Conservation (phyloP, 78 protist species). For the Dictyostelium brefeldianum region DNA sequence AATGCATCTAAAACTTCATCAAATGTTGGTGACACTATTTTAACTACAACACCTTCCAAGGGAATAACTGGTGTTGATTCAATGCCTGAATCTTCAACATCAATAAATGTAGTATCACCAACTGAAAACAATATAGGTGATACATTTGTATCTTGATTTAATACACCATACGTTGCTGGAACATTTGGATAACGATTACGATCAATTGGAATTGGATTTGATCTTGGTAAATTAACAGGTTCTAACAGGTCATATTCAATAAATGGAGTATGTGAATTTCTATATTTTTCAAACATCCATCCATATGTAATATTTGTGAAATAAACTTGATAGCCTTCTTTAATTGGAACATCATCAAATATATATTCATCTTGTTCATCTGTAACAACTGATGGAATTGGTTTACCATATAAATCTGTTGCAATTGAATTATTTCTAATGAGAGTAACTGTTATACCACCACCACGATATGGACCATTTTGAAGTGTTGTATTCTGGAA, state of each 20-base stretch:
- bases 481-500: background rate
- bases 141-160: background rate
- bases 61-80: background rate
- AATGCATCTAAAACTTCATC: conserved; percentile 6
- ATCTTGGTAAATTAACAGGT: background rate
- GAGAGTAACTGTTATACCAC: background rate
- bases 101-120: conserved; percentile 33
- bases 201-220: background rate
- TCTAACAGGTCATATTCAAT: background rate
- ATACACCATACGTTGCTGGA: background rate
- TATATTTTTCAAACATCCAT: background rate
- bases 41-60: background rate
- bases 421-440: background rate
- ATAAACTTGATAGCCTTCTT: conserved; percentile 8
- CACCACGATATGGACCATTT: background rate
- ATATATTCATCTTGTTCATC: conserved; percentile 9
- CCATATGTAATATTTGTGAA: background rate
- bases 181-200: background rate
- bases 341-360: conserved; percentile 31
- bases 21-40: background rate
- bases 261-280: background rate
- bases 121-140: conserved; percentile 14
- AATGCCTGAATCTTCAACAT: background rate
- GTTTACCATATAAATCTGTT: background rate
- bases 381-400: background rate